Base-by-base conservation (phyloP, 176 grass and related monocot species). In the Bromus sterilis region DNA sequence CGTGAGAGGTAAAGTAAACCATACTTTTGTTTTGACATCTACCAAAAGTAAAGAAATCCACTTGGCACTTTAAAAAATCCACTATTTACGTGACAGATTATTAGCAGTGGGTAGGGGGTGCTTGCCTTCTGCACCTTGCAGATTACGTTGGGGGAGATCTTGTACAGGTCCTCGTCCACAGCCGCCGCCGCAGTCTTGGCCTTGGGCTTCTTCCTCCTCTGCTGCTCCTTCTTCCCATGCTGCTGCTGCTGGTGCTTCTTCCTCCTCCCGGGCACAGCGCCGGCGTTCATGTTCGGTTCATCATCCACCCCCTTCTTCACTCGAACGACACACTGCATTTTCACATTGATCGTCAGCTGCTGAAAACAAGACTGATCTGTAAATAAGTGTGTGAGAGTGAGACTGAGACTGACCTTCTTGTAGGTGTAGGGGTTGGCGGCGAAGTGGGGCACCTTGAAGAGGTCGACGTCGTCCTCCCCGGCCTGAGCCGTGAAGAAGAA, bases 131-230 rank as follows among this genome's bases (percentile, higher is more conserved):
- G 86, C 74, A 90, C 82, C 91, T 92, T 88, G 80, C 91, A 92
- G 34, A 97, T 55, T 35, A 94, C 77, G 61, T 94, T 86, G 13
- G 89, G 87, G 7, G 94, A 91, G 29, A 97, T 91, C 91, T 90
- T 91, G 88, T 97, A 97, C 67, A 97, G 76, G 86, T 97, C 94
- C 74, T 97, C 92, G 55, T 97, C 94, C 12, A 90, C 78, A 20
- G 55, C 41, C 18, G 69, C 77, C 13, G 88, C 62, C 6, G 41
- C 16, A 32, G 71, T 32, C 36, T 53, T 53, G 18, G 66, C 44
- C 83, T 85, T 89, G 26, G 86, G 71, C 86, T 94, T 94, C 86
- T 94, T 94, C 90, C 82, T 85, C 55, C 83, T 86, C 30, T 82
- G 78, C 20, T 91, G 87, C 55, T 86, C 82, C 35, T 80, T 69